These are phyloP conservation scores for Clavispora asparagi DNA, from an alignment of 805 yeast species.

Conservation along the genomic window DNA sequence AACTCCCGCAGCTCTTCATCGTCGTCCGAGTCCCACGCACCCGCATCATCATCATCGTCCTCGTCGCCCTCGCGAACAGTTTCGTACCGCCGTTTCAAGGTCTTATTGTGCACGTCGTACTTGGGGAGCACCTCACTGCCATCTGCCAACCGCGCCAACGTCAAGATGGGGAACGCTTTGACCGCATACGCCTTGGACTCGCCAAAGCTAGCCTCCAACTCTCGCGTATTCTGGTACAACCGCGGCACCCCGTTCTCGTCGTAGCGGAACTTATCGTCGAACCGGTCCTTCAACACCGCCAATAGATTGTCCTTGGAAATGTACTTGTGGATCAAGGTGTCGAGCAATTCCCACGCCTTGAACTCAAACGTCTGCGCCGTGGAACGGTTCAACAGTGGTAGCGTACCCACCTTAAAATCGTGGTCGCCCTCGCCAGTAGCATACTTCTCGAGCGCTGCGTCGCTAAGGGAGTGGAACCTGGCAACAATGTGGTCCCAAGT, in stretches of 20 bases:
- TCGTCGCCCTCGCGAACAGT: slow-evolving; percentile 34
- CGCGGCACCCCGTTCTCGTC: slow-evolving; percentile 79
- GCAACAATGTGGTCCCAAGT: slow-evolving; percentile 18
- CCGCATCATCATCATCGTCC: slow-evolving; percentile 20
- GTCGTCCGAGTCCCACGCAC: slow-evolving; percentile 12
- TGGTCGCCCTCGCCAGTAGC: slow-evolving; percentile 20
- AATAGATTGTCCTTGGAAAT: slow-evolving; percentile 63
- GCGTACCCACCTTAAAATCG: slow-evolving; percentile 67
- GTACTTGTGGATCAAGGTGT: slow-evolving; percentile 53
- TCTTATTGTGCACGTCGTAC: slow-evolving; percentile 35
- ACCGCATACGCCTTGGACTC: slow-evolving; percentile 57
- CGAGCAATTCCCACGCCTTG: slow-evolving; percentile 62
- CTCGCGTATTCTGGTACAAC: slow-evolving; percentile 69
- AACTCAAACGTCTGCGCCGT: slow-evolving; percentile 42
- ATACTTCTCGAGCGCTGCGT: slow-evolving; percentile 8
- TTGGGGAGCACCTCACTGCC: slow-evolving; percentile 60
- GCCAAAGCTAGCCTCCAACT: slow-evolving; percentile 62
- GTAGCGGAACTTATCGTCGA: slow-evolving; percentile 79
- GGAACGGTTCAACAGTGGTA: slow-evolving; percentile 34
- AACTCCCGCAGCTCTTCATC: slow-evolving; percentile 33
- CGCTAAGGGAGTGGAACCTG: slow-evolving; percentile 49
- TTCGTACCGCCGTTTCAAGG: slow-evolving; percentile 16
- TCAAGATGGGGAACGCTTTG: slow-evolving; percentile 52
- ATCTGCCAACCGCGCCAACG: slow-evolving; percentile 48
- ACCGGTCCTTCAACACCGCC: slow-evolving; percentile 64